phyloP scores from a whole-genome alignment of 768 basidiomycete species.

The Amanita subjunquillea region DNA sequence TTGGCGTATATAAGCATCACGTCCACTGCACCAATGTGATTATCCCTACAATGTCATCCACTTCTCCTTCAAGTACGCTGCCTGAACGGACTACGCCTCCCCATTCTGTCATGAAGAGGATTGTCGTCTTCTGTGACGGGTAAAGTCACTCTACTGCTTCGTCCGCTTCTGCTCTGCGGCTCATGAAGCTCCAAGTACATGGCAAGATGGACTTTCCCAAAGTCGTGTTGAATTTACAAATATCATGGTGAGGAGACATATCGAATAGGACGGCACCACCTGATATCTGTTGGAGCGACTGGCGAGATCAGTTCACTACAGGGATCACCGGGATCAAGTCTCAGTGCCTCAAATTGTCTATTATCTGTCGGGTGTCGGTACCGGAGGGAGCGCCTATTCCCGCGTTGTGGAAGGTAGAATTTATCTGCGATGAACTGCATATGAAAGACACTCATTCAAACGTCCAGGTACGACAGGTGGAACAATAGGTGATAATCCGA shows the following conservation, averaged over 20 bases:
- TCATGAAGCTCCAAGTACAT: slow-evolving; percentile 35
- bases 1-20: neutral
- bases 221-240: slow-evolving; percentile 44
- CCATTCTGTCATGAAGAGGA: slow-evolving; percentile 36
- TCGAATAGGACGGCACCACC: neutral
- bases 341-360: slow-evolving; percentile 53
- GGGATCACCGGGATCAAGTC: slow-evolving; percentile 30
- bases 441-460: slow-evolving; percentile 2
- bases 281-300: slow-evolving; percentile 29
- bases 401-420: slow-evolving; percentile 43
- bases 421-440: neutral
- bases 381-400: slow-evolving; percentile 46
- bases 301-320: slow-evolving; percentile 38
- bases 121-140: slow-evolving; percentile 74
- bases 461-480: slow-evolving; percentile 50
- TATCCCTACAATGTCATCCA: neutral
- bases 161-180: neutral
- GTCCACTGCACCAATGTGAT: neutral
- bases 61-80: neutral
- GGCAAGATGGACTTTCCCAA: slow-evolving; percentile 53
- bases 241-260: slow-evolving; percentile 30
- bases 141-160: slow-evolving; percentile 17
- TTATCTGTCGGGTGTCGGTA: slow-evolving; percentile 54
- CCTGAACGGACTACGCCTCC: neutral
- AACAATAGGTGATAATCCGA: slow-evolving; percentile 36